Evolutionary conservation across 2,329 filamentous ascomycete genomes (phyloP).

Genomic region (Remersonia thermophila): DNA sequence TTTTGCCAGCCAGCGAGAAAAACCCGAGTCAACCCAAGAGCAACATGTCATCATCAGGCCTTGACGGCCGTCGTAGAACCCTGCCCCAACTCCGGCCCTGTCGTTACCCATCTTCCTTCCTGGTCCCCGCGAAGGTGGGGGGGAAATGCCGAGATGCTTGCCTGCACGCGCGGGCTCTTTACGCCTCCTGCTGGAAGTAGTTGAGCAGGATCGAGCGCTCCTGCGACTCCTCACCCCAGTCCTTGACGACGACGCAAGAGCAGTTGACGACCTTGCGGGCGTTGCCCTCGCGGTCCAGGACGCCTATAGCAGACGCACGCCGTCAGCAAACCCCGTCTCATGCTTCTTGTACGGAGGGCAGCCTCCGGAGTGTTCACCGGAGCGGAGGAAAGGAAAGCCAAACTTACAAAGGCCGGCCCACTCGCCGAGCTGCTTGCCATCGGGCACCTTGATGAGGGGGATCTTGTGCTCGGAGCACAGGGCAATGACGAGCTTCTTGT

Average conservation of each 20-base stretch:
- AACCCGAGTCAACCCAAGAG: conserved; percentile 33
- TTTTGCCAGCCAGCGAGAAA: conserved; percentile 30
- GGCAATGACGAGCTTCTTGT: conserved; percentile 99
- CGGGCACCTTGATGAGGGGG: conserved; percentile 98
- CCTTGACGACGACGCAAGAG: conserved; percentile 99
- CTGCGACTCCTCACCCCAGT: conserved; percentile 99
- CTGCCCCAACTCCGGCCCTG: conserved; percentile 18
- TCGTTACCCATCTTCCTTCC: conserved; percentile 6
- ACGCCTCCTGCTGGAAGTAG: conserved; percentile 96
- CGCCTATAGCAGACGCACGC: conserved; percentile 57
- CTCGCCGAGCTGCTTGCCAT: conserved; percentile 99
- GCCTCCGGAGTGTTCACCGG: background rate
- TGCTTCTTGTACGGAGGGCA: too few species aligned
- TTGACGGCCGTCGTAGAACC: conserved; percentile 7
- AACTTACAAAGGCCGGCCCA: conserved; percentile 98
- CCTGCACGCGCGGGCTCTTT: conserved; percentile 24
- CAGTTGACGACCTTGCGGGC: conserved; percentile 99
- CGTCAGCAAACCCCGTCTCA: too few species aligned
- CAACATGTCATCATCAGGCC: conserved; percentile 19
- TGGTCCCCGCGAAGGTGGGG: background rate
- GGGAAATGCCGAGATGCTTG: conserved; percentile 22
- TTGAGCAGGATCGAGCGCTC: conserved; percentile 98
- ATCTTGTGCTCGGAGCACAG: conserved; percentile 99
- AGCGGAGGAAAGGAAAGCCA: too few species aligned
- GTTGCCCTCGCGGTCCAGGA: conserved; percentile 98